Percentiles rank a stretch among this genome's conserved stretches.
Evolutionary conservation across 1,139 yeast species (phyloP).

Genomic region (Hyphopichia fennica): DNA sequence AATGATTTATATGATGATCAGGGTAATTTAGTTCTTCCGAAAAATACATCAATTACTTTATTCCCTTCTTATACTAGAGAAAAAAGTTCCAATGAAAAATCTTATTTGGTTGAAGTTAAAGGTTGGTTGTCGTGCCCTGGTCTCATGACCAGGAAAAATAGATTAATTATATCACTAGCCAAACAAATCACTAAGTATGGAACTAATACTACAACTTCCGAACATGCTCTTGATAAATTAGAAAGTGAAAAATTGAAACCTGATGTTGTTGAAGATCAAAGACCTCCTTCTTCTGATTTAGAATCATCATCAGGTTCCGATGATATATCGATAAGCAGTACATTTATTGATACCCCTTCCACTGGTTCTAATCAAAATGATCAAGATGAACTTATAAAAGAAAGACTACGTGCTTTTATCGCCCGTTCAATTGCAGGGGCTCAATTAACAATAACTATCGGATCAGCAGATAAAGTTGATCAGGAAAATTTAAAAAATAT

Average conservation of each 20-base stretch:
- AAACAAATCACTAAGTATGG: constrained; percentile 61
- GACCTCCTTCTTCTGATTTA: constrained; percentile 13
- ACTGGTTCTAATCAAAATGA: constrained; percentile 6
- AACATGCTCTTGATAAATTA: constrained; percentile 28
- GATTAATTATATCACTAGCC: constrained; percentile 66
- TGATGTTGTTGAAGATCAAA: constrained; percentile 21
- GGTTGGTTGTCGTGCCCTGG: constrained; percentile 80
- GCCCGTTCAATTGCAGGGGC: constrained; percentile 58
- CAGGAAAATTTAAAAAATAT: constrained; percentile 21
- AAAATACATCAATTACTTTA: constrained; percentile 37
- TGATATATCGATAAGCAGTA: constrained; percentile 6
- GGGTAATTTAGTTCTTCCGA: constrained; percentile 36
- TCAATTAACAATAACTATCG: constrained; percentile 51
- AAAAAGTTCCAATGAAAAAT: constrained; percentile 20
- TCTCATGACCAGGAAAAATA: constrained; percentile 65
- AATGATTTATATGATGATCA: constrained; percentile 30
- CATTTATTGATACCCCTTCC: constrained; percentile 6
- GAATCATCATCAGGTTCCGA: constrained; percentile 12
- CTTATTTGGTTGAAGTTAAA: constrained; percentile 60
- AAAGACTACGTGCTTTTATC: constrained; percentile 59
- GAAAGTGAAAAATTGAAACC: constrained; percentile 31
- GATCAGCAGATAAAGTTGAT: constrained; percentile 34
- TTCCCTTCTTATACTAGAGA: constrained; percentile 68
- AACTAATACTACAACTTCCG: constrained; percentile 12
- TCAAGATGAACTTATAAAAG: constrained; percentile 45